Evolutionary conservation across 345 rosid species (phyloP), one percentile per base, ranked within the genome.

Genomic region (Crucihimalaya himalaica): DNA sequence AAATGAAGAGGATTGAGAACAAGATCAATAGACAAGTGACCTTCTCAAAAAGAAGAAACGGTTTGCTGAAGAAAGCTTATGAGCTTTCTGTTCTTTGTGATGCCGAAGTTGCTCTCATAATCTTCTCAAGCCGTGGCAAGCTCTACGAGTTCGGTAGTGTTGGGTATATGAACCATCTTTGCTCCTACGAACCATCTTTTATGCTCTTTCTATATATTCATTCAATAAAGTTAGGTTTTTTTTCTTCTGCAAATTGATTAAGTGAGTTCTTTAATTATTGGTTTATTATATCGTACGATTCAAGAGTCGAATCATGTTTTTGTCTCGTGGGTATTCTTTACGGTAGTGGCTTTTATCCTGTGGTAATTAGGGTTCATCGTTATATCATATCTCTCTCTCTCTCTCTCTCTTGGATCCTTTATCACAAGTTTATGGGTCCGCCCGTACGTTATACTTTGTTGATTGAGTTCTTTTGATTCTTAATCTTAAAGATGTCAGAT

Each of bases 41-140:
- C 39, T 90, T 90, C 83, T 88, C 97, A 4, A 90, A 90, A 78
- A 79, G 96, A 72, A 84, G 96, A 52, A 88, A 84, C 47, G 96
- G 96, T 31, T 68, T 90, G 67, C 63, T 90, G 53, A 90, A 90
- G 84, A 90, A 90, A 86, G 96, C 93, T 65, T 88, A 85, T 48
- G 96, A 90, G 63, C 96, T 90, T 60, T 90, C 96, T 66, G 88
- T 90, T 48, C 93, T 90, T 0, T 90, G 96, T 14, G 96, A 89
- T 78, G 96, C 89, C 13, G 96, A 90, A 70, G 80, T 90, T 74
- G 97, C 94, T 20, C 90, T 91, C 39, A 88, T 91, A 71, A 78
- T 91, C 83, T 91, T 91, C 91, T 91, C 97, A 29, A 88, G 88
- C 58, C 89, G 97, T 19, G 95, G 92, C 72, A 91, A 91, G 87